A percentile compares a stretch with the other conserved stretches of the same genome.
Evolutionary conservation across 2,329 filamentous ascomycete species (phyloP).

Genomic region (Penicillium brevicompactum): DNA sequence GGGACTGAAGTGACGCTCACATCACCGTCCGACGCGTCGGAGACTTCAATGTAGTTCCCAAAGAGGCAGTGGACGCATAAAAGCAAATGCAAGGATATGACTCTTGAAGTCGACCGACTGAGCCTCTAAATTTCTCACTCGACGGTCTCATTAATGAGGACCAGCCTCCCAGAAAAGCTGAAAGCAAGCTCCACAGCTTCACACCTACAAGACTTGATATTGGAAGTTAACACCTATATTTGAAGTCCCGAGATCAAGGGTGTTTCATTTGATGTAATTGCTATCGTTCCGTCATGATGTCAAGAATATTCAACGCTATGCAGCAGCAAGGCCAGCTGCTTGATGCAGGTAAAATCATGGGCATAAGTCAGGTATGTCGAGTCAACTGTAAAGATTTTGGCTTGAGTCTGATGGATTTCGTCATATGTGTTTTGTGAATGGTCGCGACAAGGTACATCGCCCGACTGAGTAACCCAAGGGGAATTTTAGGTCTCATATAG

Average conservation of each 20-base stretch:
- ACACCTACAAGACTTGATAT: no score
- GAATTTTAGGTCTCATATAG: not conserved
- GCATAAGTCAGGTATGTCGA: not conserved
- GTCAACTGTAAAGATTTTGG: not conserved
- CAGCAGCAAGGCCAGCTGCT: slow-evolving; percentile 11
- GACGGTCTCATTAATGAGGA: no score
- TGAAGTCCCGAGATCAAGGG: not conserved
- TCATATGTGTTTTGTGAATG: not conserved
- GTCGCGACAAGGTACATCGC: not conserved
- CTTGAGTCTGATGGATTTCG: not conserved
- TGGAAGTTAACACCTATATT: not conserved
- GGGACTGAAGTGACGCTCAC: no score
- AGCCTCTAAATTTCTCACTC: no score
- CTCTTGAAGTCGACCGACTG: no score
- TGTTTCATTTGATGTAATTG: not conserved
- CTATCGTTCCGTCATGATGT: slow-evolving; percentile 4
- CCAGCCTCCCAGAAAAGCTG: no score
- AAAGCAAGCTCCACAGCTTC: no score
- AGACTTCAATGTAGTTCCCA: no score
- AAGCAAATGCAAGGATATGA: no score
- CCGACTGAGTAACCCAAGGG: no score
- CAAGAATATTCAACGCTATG: slow-evolving; percentile 6
- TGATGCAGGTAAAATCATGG: slow-evolving; percentile 1
- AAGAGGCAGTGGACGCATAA: no score
- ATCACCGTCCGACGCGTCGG: no score